Evolutionary conservation across 768 basidiomycete species (phyloP).

Genomic region (Mycena amicta): DNA sequence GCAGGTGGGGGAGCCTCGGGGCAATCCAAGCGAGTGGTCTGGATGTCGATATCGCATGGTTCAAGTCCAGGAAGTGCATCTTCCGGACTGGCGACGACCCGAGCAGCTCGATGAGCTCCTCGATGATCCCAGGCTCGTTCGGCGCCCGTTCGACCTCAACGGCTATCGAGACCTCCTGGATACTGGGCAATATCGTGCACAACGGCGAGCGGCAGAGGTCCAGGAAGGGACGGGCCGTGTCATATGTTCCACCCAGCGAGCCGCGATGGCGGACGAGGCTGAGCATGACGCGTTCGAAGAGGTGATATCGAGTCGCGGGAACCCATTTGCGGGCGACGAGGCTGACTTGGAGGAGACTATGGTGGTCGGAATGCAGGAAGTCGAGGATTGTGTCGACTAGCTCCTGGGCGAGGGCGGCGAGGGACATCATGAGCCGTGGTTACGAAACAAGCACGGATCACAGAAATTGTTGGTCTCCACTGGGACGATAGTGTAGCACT

Average conservation of each 20-base stretch:
- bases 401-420: constrained; percentile 6
- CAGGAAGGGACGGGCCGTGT: constrained; percentile 10
- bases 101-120: background rate
- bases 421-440: background rate
- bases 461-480: background rate
- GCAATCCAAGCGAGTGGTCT: constrained; percentile 16
- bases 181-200: constrained; percentile 7
- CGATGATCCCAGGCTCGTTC: no score
- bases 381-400: constrained; percentile 13
- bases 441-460: background rate
- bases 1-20: constrained; percentile 11
- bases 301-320: constrained; percentile 23
- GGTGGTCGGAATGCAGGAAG: constrained; percentile 7
- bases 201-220: constrained; percentile 5
- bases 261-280: background rate
- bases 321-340: constrained; percentile 18
- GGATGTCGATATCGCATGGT: background rate
- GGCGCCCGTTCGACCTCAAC: background rate
- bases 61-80: constrained; percentile 8
- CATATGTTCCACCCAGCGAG: background rate
- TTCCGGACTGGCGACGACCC: constrained; percentile 4
- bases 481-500: no score
- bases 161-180: constrained; percentile 9
- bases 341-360: background rate
- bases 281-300: constrained; percentile 26